Base-by-base conservation (phyloP, 1,139 yeast species). In the Tardiomyces digboiensis region DNA sequence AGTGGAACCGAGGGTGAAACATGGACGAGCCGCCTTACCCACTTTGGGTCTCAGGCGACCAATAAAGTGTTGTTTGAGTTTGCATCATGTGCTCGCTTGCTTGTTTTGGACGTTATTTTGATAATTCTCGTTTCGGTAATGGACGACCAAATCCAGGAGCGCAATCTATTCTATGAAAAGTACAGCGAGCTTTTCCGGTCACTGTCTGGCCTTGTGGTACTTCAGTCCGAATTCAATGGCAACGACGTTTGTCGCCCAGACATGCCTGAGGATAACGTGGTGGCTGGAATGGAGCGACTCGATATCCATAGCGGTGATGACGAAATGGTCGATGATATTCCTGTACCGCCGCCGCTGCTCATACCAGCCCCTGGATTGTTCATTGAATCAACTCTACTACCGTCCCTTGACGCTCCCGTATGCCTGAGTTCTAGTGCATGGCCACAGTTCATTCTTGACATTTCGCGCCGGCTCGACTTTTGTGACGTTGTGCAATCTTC, bases 41-140 rank as follows among this genome's bases (percentile, higher is more conserved):
- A 23, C 6, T 43, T 43, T 7, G 62, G 61, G 2, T 42, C 52
- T 19, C 50, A 44, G 37, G 39, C 48, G 2, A 29, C 52, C 10
- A 43, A 49, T 20, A 47, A 49, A 21, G 40, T 46, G 19, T 45
- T 56, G 26, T 45, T 45, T 37, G 59, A 55, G 37, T 46, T 42
- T 14, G 46, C 50, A 12, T 29, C 45, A 3, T 45, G 50, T 3
- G 44, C 50, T 7, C 42, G 52, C 22, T 42, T 46, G 19, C 39
- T 53, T 7, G 43, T 47, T 5, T 41, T 53, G 19, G 60, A 56
- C 39, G 36, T 55, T 18, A 44, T 58, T 7, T 23, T 51, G 3
- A 41, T 52, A 18, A 44, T 55, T 10, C 42, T 58, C 19, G n/a
- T 39, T 7, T 23, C 39, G 19, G 18, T 37, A 37, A 19, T 16